phyloP scores from a whole-genome alignment of 352 stramenopile species.

The Phytophthora constricta region DNA sequence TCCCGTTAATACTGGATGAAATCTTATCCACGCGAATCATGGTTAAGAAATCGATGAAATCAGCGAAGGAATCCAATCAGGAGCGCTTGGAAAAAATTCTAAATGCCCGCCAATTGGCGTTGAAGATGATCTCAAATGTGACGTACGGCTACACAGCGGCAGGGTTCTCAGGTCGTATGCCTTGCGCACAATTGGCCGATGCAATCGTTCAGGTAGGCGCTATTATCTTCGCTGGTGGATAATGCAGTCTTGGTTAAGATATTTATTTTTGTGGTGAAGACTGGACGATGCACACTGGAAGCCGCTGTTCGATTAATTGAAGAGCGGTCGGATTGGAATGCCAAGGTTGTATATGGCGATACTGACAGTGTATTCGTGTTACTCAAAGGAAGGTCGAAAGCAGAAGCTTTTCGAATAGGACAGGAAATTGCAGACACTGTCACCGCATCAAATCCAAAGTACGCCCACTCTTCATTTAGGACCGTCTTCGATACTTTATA shows the following conservation, averaged over 20 bases:
- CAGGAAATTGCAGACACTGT: conserved; percentile 91
- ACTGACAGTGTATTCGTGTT: conserved; percentile 99
- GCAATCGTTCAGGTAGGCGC: conserved; percentile 95
- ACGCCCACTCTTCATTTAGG: too few relatives aligned
- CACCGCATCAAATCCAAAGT: conserved; percentile 86
- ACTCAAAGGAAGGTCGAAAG: conserved; percentile 92
- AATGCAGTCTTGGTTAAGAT: not conserved
- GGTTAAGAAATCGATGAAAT: conserved; percentile 98
- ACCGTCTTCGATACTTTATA: too few relatives aligned
- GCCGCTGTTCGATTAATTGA: conserved; percentile 94
- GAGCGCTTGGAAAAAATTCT: conserved; percentile 70
- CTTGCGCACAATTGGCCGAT: conserved; percentile 96
- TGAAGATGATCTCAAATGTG: conserved; percentile 99
- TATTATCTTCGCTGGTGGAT: not conserved
- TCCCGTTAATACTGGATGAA: conserved; percentile 97
- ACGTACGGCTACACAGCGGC: conserved; percentile 99
- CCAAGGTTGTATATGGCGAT: conserved; percentile 96
- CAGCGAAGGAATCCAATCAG: conserved; percentile 79
- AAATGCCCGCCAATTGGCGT: conserved; percentile 89
- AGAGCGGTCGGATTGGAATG: conserved; percentile 78
- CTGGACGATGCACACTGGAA: conserved; percentile 92
- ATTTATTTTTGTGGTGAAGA: conserved; percentile 40
- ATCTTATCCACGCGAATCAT: conserved; percentile 96
- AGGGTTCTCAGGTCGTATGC: conserved; percentile 98
- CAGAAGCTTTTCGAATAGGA: conserved; percentile 95